Base-by-base conservation (phyloP, 306 rosid genomes). In the Vachellia collinsii region DNA sequence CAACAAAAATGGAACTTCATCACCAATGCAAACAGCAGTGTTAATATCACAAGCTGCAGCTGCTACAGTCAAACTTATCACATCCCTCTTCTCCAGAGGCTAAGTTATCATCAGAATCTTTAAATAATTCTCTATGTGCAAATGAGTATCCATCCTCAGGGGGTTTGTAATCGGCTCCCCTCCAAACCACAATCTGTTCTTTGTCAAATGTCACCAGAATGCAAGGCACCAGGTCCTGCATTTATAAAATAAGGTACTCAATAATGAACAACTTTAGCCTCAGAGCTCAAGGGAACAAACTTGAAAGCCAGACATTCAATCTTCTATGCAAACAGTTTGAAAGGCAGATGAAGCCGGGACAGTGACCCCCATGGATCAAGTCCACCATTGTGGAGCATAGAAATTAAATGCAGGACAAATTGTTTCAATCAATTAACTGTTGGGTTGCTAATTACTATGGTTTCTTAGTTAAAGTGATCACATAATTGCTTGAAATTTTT, bases 141-240 rank as follows among this genome's bases (percentile, higher is more conserved):
- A 88, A 75, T 54, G 85, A 87, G 85, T 79, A 80, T 59, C 83
- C 88, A 77, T 74, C 79, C 69, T 83, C 87, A 1, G 43, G 63
- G 74, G 92, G 88, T 68, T 79, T 74, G 73, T 88, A 93, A 72
- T 85, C 90, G 59, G 83, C 80, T 44, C 99, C 98, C 81, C 94
- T 89, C 98, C 97, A 95, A 79, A 87, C 84, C 71, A 93, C 98
- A 89, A 91, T 83, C 83, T 93, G 97, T 84, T 91, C 94, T 70
- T 91, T 95, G 7, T 93, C 97, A 84, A 95, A 95, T 5, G 96
- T 91, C 76, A 95, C 97, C 85, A 86, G 91, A 54, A 95, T 81
- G 79, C 99, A 91, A 59, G 98, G 99, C 81, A 93, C 94, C 51
- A 95, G 77, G 77, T 93, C 99, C 98, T 95, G 92, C 85, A 84